Evolutionary conservation across 176 grass and related monocot species (phyloP).

Genomic region (Raddia guianensis): DNA sequence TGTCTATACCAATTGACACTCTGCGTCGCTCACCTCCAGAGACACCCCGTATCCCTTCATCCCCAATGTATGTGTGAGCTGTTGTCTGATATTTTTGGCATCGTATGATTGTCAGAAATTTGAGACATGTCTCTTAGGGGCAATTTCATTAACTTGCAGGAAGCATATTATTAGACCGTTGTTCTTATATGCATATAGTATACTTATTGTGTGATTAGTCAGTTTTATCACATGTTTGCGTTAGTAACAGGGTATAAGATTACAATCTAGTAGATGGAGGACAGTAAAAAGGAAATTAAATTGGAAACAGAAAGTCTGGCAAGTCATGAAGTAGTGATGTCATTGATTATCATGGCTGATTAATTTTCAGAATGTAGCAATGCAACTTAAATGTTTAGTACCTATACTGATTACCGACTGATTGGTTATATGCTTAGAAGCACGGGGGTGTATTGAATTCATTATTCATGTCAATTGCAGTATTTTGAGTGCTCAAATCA

Average conservation of each 20-base stretch:
- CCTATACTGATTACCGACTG: not conserved
- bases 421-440: not conserved
- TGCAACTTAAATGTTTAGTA: not conserved
- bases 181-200: not conserved
- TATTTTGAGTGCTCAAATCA: not conserved
- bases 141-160: not conserved
- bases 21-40: constrained; percentile 68
- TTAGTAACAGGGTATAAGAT: not conserved
- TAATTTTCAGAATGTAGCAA: not conserved
- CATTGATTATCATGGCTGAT: not conserved
- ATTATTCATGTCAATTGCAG: not conserved
- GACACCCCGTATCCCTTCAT: constrained; percentile 63
- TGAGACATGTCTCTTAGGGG: not conserved
- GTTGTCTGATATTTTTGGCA: constrained; percentile 52
- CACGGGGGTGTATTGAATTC: not conserved
- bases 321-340: not conserved
- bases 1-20: constrained; percentile 68
- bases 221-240: not conserved
- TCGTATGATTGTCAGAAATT: not conserved
- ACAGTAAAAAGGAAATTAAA: not conserved
- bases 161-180: not conserved
- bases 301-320: not conserved
- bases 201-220: not conserved
- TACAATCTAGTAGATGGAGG: not conserved
- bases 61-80: constrained; percentile 72